Percentiles rank a stretch among this genome's conserved stretches.
Conservation (phyloP, 352 stramenopile species). For the Phytophthora cajani region DNA sequence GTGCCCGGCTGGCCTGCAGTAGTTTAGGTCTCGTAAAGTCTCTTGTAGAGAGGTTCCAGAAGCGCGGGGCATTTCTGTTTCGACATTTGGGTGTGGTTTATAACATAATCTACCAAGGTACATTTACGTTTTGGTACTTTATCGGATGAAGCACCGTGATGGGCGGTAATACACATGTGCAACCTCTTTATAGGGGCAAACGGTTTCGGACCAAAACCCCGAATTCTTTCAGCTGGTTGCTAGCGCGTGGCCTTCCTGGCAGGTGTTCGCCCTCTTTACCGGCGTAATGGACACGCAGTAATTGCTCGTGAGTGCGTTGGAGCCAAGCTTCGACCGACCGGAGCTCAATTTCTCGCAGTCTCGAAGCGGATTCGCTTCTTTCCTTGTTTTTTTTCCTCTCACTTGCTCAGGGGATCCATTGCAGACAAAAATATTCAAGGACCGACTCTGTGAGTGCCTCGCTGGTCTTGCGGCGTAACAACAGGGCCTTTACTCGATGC, state of each 20-base stretch:
- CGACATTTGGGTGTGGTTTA: neutral
- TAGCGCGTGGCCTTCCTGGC: neutral
- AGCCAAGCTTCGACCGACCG: neutral
- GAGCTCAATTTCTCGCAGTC: neutral
- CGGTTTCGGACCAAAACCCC: neutral
- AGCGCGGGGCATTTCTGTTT: neutral
- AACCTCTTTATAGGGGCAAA: neutral
- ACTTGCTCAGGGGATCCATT: too few species aligned
- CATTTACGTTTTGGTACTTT: neutral
- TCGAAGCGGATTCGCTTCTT: neutral
- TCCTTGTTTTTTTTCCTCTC: too few species aligned
- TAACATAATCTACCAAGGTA: neutral
- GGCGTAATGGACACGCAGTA: neutral
- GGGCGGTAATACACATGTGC: neutral
- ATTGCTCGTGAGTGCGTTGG: neutral
- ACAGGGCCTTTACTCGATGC: too few species aligned
- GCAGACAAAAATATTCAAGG: too few species aligned
- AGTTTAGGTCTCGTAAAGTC: neutral
- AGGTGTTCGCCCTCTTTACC: constrained; percentile 1
- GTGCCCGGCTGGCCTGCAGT: too few species aligned
- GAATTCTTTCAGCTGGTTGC: neutral
- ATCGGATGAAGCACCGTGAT: neutral
- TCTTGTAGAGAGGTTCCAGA: neutral
- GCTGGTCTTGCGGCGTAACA: too few species aligned
- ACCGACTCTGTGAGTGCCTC: too few species aligned